A percentile compares a stretch with the other conserved stretches of the same genome.
phyloP scores from a whole-genome alignment of 2,329 filamentous ascomycete species.

The Fonsecaea multimorphosa region DNA sequence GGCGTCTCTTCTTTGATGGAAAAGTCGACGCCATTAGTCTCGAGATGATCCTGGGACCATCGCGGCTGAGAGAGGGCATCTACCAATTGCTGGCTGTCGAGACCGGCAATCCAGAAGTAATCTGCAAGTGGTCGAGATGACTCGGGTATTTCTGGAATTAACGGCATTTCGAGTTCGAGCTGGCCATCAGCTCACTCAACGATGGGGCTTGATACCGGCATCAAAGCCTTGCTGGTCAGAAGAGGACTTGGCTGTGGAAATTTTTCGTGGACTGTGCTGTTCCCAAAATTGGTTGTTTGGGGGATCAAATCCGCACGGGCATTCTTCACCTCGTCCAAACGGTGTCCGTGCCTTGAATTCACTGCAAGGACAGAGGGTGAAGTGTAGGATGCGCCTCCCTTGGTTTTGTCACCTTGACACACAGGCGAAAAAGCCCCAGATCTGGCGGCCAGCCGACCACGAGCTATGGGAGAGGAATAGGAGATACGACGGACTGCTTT shows the following conservation, averaged over 20 bases:
- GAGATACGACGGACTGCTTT: slow-evolving; percentile 1
- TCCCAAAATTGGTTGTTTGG: neutral
- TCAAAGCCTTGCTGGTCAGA: slow-evolving; percentile 10
- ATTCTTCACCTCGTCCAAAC: slow-evolving; percentile 14
- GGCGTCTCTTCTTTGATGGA: slow-evolving; percentile 65
- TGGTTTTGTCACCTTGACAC: neutral
- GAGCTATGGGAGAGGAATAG: neutral
- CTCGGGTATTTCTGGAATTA: slow-evolving; percentile 19
- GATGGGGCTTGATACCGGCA: neutral
- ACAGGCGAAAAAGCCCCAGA: neutral
- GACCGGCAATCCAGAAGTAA: slow-evolving; percentile 68
- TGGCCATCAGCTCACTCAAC: neutral
- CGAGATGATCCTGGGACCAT: slow-evolving; percentile 43
- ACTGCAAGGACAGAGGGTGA: neutral
- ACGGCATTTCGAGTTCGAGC: slow-evolving; percentile 18
- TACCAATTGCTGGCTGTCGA: slow-evolving; percentile 55
- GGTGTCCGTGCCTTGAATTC: slow-evolving; percentile 5
- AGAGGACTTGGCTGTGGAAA: neutral
- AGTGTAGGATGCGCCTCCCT: neutral
- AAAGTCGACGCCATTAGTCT: slow-evolving; percentile 47
- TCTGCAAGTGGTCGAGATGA: slow-evolving; percentile 65
- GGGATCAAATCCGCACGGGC: slow-evolving; percentile 1
- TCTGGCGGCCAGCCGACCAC: slow-evolving; percentile 10
- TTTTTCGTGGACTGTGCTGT: neutral
- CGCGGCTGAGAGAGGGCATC: slow-evolving; percentile 46